phyloP scores from a whole-genome alignment of 2,329 filamentous ascomycete species.

The Aspergillaceae sp. region DNA sequence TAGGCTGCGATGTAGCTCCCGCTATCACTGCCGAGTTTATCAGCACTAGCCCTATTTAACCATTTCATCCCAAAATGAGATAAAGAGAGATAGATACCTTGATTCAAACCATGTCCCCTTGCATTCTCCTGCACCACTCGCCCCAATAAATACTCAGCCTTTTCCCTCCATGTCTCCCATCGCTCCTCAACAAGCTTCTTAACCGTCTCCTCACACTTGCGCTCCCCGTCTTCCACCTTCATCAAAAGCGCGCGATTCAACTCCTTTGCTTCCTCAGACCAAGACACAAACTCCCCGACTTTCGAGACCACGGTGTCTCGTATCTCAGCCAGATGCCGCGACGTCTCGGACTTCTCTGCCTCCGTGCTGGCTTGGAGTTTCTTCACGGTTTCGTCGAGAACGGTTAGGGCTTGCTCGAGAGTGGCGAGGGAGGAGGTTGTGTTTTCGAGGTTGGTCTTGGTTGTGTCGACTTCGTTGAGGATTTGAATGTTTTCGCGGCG shows the following conservation, averaged over 20 bases:
- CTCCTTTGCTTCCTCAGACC: no score
- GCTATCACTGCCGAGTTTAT: no score
- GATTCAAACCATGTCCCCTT: not conserved
- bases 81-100: not conserved
- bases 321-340: no score
- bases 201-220: not conserved
- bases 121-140: not conserved
- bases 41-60: no score
- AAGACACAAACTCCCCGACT: no score
- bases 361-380: not conserved
- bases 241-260: no score
- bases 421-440: conserved; percentile 3
- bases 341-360: not conserved
- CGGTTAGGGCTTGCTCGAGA: conserved; percentile 2
- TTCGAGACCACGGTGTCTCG: no score
- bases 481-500: conserved; percentile 29
- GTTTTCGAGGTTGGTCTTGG: conserved; percentile 9
- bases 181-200: not conserved
- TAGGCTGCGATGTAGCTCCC: not conserved
- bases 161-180: not conserved
- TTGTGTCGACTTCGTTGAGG: conserved; percentile 16
- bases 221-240: not conserved
- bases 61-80: no score
- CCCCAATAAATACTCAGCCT: not conserved
- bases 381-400: not conserved